phyloP scores from a whole-genome alignment of 805 yeast species.

The Ogataea henricii region DNA sequence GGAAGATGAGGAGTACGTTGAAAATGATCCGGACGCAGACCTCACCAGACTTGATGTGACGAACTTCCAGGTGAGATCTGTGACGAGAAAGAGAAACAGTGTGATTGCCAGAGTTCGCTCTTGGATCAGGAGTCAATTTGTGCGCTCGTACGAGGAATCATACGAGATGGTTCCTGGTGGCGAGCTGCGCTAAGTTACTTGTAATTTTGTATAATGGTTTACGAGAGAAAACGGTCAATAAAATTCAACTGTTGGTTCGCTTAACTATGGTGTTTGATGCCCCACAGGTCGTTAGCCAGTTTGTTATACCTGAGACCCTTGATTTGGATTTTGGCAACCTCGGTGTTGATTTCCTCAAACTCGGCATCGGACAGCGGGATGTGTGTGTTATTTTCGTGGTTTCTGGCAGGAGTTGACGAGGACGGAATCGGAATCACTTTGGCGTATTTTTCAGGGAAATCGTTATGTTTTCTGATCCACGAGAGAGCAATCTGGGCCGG shows the following conservation, averaged over 20 bases:
- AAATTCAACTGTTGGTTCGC: background rate
- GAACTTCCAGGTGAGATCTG: background rate
- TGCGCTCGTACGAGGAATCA: background rate
- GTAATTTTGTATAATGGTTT: background rate
- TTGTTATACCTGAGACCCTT: conserved; percentile 45
- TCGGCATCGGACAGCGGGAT: conserved; percentile 57
- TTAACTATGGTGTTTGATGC: background rate
- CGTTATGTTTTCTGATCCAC: conserved; percentile 55
- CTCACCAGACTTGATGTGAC: conserved; percentile 2
- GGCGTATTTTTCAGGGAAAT: conserved; percentile 42
- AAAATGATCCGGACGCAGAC: conserved; percentile 18
- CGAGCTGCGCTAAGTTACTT: background rate
- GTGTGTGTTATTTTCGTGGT: conserved; percentile 57
- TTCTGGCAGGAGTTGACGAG: conserved; percentile 59
- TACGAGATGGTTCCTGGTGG: conserved; percentile 2
- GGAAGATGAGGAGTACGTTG: conserved; percentile 8
- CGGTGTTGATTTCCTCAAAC: conserved; percentile 50
- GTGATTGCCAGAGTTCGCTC: background rate
- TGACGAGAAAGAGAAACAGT: background rate
- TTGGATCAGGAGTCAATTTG: background rate
- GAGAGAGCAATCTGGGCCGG: conserved; percentile 73
- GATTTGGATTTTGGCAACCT: conserved; percentile 45
- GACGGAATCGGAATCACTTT: conserved; percentile 80
- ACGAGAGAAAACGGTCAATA: too few species aligned
- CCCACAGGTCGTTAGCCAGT: conserved; percentile 4